These are phyloP conservation scores for Paecilomyces formosus DNA, from an alignment of 2,329 filamentous ascomycete species.

Conservation along the genomic window DNA sequence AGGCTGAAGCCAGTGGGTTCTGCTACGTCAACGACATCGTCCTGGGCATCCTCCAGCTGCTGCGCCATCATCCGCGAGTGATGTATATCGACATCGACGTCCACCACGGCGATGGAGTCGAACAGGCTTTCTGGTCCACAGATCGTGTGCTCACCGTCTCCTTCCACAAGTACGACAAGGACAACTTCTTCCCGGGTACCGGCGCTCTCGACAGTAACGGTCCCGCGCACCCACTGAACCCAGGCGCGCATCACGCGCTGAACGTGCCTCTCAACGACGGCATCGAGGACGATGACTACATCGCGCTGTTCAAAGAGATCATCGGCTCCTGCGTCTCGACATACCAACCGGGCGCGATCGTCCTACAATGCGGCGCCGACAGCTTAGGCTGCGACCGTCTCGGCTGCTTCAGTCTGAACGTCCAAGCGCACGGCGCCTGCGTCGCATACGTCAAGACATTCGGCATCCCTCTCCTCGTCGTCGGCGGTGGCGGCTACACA, in stretches of 20 bases:
- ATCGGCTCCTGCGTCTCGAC: conserved; percentile 70
- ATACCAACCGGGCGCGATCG: conserved; percentile 85
- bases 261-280: conserved; percentile 88
- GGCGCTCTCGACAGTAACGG: conserved; percentile 82
- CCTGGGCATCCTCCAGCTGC: conserved; percentile 78
- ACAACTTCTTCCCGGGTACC: conserved; percentile 81
- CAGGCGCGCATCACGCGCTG: conserved; percentile 79
- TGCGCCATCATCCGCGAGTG: conserved; percentile 74
- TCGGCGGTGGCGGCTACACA: conserved; percentile 94
- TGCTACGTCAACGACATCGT: conserved; percentile 99
- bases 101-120: conserved; percentile 84
- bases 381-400: conserved; percentile 88
- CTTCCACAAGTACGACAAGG: conserved; percentile 91
- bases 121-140: conserved; percentile 84
- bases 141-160: conserved; percentile 88
- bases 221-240: conserved; percentile 72
- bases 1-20: conserved; percentile 86
- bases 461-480: conserved; percentile 73
- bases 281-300: conserved; percentile 85
- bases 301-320: conserved; percentile 72
- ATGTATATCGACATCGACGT: conserved; percentile 94
- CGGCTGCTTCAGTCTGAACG: conserved; percentile 93
- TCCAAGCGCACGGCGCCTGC: conserved; percentile 87
- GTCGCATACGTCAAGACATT: conserved; percentile 81
- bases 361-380: conserved; percentile 92